Conservation (phyloP, 768 basidiomycete species). For the Daedaleopsis nitida region DNA sequence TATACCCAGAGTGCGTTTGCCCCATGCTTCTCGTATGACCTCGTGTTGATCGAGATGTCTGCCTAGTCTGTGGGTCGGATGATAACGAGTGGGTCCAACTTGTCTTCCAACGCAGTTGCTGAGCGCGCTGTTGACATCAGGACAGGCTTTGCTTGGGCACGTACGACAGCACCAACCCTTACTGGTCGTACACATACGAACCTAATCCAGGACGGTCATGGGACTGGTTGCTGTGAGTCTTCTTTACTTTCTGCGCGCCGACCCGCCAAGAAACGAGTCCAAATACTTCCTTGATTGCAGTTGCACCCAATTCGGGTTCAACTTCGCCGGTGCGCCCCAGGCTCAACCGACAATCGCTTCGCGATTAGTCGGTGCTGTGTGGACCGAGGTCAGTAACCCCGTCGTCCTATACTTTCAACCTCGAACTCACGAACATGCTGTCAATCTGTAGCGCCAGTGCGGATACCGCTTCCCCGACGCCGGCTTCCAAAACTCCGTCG, state of each 20-base stretch:
- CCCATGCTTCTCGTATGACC: neutral
- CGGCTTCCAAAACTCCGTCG: slow-evolving; percentile 33
- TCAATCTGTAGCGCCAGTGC: slow-evolving; percentile 58
- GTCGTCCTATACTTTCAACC: no score
- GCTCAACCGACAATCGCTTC: slow-evolving; percentile 46
- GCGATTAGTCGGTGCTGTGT: slow-evolving; percentile 50
- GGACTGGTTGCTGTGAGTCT: slow-evolving; percentile 59
- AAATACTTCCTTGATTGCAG: slow-evolving; percentile 37
- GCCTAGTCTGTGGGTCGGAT: slow-evolving; percentile 49
- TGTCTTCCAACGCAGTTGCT: no score
- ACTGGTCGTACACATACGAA: slow-evolving; percentile 53
- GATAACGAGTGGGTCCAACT: slow-evolving; percentile 45
- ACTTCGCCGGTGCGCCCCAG: slow-evolving; percentile 35
- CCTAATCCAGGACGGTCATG: slow-evolving; percentile 59
- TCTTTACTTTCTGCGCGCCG: neutral
- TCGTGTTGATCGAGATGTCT: neutral
- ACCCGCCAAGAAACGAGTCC: neutral
- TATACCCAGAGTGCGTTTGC: slow-evolving; percentile 41
- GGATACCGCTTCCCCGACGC: slow-evolving; percentile 61
- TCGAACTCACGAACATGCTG: neutral
- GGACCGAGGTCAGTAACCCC: slow-evolving; percentile 45
- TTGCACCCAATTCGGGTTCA: slow-evolving; percentile 66
- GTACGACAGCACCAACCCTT: slow-evolving; percentile 37
- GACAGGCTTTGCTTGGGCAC: slow-evolving; percentile 39
- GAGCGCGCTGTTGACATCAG: neutral